Evolutionary conservation across 352 stramenopile genomes (phyloP).

Genomic region (Pythium utonaiense): DNA sequence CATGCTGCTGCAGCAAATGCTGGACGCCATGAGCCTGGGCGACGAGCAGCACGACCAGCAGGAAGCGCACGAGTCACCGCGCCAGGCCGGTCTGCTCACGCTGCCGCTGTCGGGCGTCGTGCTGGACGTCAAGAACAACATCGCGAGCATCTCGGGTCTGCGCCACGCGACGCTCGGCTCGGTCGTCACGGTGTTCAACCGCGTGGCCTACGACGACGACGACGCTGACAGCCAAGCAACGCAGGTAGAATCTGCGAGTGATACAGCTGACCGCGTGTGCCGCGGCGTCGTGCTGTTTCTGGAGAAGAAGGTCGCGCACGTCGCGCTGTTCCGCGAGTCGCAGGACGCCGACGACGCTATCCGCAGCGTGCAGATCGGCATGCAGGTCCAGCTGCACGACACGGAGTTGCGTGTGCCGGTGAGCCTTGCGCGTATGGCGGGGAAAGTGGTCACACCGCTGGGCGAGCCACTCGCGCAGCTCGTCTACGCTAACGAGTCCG

Average conservation of each 20-base stretch:
- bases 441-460: constrained; percentile 49
- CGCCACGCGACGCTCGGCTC: constrained; percentile 68
- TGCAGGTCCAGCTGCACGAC: constrained; percentile 54
- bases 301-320: constrained; percentile 33
- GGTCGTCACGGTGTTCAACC: constrained; percentile 46
- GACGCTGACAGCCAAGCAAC: neutral
- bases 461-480: constrained; percentile 33
- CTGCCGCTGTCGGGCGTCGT: constrained; percentile 52
- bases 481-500: neutral
- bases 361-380: constrained; percentile 39
- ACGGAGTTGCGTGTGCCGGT: constrained; percentile 48
- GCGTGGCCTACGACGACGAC: constrained; percentile 13
- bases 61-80: constrained; percentile 8
- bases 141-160: constrained; percentile 70
- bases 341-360: constrained; percentile 23
- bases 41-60: constrained; percentile 22
- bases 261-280: constrained; percentile 9
- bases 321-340: constrained; percentile 47
- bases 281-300: constrained; percentile 26
- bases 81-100: constrained; percentile 10
- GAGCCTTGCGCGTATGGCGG: constrained; percentile 40
- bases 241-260: neutral
- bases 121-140: constrained; percentile 65
- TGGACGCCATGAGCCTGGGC: constrained; percentile 59
- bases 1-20: constrained; percentile 62